Evolutionary conservation across 208 protist species (phyloP), one percentile per base, ranked within the genome.

Genomic region (Jaenimonas drosophilae): DNA sequence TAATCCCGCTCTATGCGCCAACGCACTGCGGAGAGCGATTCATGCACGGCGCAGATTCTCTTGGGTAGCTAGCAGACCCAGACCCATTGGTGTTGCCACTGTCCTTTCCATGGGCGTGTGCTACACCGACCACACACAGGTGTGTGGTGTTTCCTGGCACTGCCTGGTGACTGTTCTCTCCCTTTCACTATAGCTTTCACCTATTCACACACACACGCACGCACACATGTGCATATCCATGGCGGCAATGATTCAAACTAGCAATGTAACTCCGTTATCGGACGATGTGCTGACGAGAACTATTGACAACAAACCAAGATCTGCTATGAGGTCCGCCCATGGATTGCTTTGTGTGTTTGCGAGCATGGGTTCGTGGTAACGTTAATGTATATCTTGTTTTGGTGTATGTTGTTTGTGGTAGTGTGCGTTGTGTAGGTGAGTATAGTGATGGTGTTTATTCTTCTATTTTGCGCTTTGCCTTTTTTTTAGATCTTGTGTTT

Each of bases 261-360:
- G 57, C 58, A 65, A 67, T 69, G 28, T 62, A 66, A 71, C 62
- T 76, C 68, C 62, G 58, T 80, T 70, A 64, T 52, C 59, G 52
- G 63, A 79, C 39, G 43, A 39, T 37, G 33, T 44, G 46, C 41
- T 77, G 76, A 79, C 76, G 76, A 85, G 59, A 75, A 66, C 58
- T 49, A 72, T 72, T 80, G 68, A 71, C 43, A 62, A 50, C 30
- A 70, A 68, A 76, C 76, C 76, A 85, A 85, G 76, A 85, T 85
- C 71, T 82, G 73, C 73, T 76, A 87, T 87, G 72, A 81, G 20
- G 14, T 24, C 21, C 21, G 27, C 46, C 7, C 6, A 6, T 39
- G 7, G 31, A 11, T 9, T 36, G 47, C 4, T 32, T 16, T 12
- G 27, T 27, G 2, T 49, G 43, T 25, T 20, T 36, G 32, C 19